Percentiles rank a stretch among this genome's conserved stretches.
Evolutionary conservation across 2,329 filamentous ascomycete species (phyloP).

Genomic region (Talaromyces sp.): DNA sequence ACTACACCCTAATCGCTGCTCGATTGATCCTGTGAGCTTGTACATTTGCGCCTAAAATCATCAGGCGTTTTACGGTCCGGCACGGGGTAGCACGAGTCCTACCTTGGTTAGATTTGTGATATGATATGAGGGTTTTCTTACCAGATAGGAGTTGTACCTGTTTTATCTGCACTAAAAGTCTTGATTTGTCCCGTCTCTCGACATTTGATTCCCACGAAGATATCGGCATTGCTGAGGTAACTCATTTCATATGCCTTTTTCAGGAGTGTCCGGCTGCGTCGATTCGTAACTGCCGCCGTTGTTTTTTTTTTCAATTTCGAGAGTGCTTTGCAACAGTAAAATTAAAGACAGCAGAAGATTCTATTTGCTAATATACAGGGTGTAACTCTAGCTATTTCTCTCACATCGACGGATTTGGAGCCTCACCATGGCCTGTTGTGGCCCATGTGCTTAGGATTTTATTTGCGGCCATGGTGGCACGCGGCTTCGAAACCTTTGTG

Average conservation of each 20-base stretch:
- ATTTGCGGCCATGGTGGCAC: too few species aligned
- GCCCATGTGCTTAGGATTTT: too few species aligned
- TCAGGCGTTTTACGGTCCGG: slow-evolving; percentile 5
- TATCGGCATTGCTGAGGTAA: background rate
- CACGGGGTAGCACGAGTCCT: slow-evolving; percentile 8
- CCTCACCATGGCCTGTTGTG: too few species aligned
- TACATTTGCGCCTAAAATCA: slow-evolving; percentile 2
- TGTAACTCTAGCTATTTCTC: too few species aligned
- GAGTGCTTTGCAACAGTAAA: too few species aligned
- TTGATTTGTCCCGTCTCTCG: slow-evolving; percentile 2
- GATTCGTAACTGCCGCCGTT: slow-evolving; percentile 1
- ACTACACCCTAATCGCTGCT: background rate
- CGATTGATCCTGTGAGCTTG: background rate
- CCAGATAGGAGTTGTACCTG: slow-evolving; percentile 6
- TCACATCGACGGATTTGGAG: too few species aligned
- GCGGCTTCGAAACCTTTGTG: too few species aligned
- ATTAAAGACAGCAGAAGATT: too few species aligned
- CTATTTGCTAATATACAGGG: too few species aligned
- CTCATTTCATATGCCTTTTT: slow-evolving; percentile 11
- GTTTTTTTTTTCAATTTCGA: slow-evolving; percentile 2
- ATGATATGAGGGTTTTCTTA: background rate
- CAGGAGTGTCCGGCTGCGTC: background rate
- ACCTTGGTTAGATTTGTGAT: slow-evolving; percentile 1
- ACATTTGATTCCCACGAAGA: slow-evolving; percentile 8
- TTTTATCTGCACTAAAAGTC: slow-evolving; percentile 10